phyloP scores from a whole-genome alignment of 805 yeast genomes.

The Starmera caribaea region DNA sequence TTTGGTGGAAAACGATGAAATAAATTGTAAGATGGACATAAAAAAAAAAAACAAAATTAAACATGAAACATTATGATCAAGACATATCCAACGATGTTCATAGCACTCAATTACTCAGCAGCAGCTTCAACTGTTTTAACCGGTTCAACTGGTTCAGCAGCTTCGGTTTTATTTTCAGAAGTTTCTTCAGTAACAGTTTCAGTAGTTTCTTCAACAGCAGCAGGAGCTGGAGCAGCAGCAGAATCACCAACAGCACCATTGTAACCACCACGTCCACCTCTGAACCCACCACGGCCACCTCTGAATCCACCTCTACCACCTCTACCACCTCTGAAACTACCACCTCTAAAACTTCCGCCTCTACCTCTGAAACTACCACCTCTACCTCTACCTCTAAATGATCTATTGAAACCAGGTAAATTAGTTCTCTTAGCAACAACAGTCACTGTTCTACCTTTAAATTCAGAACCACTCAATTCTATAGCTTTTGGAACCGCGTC shows the following conservation, averaged over 20 bases:
- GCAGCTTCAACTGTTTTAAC: background rate
- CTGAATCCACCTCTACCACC: slow-evolving; percentile 10
- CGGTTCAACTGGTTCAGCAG: background rate
- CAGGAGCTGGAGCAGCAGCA: slow-evolving; percentile 3
- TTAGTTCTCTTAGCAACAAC: slow-evolving; percentile 47
- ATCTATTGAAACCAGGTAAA: slow-evolving; percentile 32
- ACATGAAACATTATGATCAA: background rate
- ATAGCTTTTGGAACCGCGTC: slow-evolving; percentile 40
- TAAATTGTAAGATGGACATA: background rate
- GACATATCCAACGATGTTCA: background rate
- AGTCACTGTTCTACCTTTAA: slow-evolving; percentile 37
- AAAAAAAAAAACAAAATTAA: background rate
- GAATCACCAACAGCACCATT: slow-evolving; percentile 3
- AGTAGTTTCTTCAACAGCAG: slow-evolving; percentile 12
- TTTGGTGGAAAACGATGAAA: too few species aligned
- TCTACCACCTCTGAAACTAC: slow-evolving; percentile 1
- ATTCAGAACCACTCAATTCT: slow-evolving; percentile 28
- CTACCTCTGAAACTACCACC: slow-evolving; percentile 3
- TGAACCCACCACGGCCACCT: slow-evolving; percentile 12
- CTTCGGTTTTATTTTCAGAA: background rate
- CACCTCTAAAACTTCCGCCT: slow-evolving; percentile 2
- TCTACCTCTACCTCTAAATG: slow-evolving; percentile 7
- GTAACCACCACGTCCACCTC: slow-evolving; percentile 8
- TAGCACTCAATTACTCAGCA: background rate
- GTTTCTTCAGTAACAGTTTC: slow-evolving; percentile 5